A percentile compares a stretch with the other conserved stretches of the same genome.
Conservation (phyloP, 352 stramenopile genomes). For the Globisporangium solare region DNA sequence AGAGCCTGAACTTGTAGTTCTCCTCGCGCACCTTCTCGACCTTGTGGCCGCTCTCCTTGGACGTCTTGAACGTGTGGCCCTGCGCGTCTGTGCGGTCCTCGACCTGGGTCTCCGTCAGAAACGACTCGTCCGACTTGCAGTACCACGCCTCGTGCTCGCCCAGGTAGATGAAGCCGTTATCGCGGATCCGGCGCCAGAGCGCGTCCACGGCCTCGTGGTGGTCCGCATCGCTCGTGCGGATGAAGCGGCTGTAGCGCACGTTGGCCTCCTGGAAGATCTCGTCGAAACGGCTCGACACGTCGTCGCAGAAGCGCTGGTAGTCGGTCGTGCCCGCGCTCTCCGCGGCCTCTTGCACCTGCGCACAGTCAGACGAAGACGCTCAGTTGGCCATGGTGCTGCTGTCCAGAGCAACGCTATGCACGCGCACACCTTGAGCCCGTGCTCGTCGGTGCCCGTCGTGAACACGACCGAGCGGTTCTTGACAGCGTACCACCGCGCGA, state of each 20-base stretch:
- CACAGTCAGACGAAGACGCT: no score
- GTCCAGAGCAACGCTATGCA: neutral
- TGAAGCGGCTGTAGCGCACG: constrained; percentile 93
- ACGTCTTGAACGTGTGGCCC: constrained; percentile 54
- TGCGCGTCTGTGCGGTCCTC: constrained; percentile 61
- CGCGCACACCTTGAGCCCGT: constrained; percentile 84
- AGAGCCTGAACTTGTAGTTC: constrained; percentile 99
- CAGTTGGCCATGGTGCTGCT: no score
- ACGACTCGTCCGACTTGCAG: constrained; percentile 98
- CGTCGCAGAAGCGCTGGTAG: constrained; percentile 88
- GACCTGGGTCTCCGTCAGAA: constrained; percentile 97
- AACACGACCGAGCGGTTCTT: constrained; percentile 80
- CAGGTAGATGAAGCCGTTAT: constrained; percentile 95
- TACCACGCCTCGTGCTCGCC: constrained; percentile 98
- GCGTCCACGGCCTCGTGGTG: constrained; percentile 90
- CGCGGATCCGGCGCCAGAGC: constrained; percentile 90
- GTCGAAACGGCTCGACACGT: constrained; percentile 88
- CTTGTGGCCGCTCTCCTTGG: constrained; percentile 86
- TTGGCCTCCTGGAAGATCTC: constrained; percentile 89
- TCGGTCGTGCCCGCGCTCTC: constrained; percentile 79
- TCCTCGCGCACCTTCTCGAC: constrained; percentile 96
- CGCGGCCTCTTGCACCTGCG: constrained; percentile 92
- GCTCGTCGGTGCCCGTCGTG: constrained; percentile 98
- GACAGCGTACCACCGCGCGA: constrained; percentile 72
- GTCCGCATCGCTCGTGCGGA: constrained; percentile 94